Evolutionary conservation across 1,284 basidiomycete species (phyloP).

Genomic region (Pholiota adiposa): DNA sequence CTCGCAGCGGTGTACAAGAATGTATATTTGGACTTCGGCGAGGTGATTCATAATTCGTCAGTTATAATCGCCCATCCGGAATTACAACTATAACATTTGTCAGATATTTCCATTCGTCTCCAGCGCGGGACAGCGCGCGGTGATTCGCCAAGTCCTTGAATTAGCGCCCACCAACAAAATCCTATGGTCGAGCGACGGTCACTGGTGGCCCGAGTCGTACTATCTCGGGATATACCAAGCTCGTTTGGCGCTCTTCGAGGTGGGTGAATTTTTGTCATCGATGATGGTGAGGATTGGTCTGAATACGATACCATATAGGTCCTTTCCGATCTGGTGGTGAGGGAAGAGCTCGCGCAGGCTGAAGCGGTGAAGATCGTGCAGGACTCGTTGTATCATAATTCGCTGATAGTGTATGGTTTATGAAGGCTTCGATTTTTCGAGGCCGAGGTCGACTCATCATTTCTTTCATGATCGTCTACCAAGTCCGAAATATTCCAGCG

Average conservation of each 20-base stretch:
- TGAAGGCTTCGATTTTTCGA: no score
- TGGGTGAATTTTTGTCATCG: conserved; percentile 25
- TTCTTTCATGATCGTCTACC: no score
- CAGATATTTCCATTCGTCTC: conserved; percentile 72
- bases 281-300: not conserved
- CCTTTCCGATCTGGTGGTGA: conserved; percentile 47
- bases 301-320: conserved; percentile 40
- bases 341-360: conserved; percentile 49
- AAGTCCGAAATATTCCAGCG: no score
- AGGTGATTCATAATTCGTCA: conserved; percentile 46
- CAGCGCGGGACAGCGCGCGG: conserved; percentile 58
- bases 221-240: conserved; percentile 70
- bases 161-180: conserved; percentile 76
- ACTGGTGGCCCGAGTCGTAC: conserved; percentile 79
- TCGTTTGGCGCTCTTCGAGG: conserved; percentile 62
- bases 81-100: not conserved
- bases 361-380: conserved; percentile 55
- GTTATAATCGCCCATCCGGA: no score
- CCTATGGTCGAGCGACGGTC: conserved; percentile 80
- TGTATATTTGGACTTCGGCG: conserved; percentile 79
- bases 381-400: conserved; percentile 60
- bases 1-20: conserved; percentile 70
- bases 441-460: no score
- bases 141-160: conserved; percentile 68
- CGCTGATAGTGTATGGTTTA: conserved; percentile 60